These are phyloP conservation scores for Pisolithus orientalis DNA, from an alignment of 768 basidiomycete genomes.

Conservation along the genomic window DNA sequence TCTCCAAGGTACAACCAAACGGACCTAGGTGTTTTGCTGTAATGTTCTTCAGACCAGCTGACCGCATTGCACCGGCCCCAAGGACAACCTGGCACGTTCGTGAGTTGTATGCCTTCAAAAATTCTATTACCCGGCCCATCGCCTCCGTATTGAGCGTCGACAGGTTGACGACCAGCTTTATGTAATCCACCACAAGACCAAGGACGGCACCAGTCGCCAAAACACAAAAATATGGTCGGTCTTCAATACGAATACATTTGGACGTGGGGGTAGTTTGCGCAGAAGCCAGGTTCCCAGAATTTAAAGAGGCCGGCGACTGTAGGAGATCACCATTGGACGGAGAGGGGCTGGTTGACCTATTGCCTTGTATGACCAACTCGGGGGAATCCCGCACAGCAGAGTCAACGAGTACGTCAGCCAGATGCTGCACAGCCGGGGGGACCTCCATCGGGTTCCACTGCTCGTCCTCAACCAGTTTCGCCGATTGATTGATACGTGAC, in stretches of 20 bases:
- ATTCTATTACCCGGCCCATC: conserved; percentile 93
- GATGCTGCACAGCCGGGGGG: conserved; percentile 54
- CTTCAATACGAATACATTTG: conserved; percentile 76
- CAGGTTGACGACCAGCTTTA: conserved; percentile 82
- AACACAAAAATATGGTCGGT: conserved; percentile 79
- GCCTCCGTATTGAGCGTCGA: conserved; percentile 87
- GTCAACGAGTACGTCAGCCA: conserved; percentile 69
- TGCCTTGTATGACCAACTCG: conserved; percentile 45
- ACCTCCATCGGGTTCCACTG: conserved; percentile 83
- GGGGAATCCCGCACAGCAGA: conserved; percentile 78
- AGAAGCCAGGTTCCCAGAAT: conserved; percentile 16
- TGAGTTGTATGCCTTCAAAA: conserved; percentile 96
- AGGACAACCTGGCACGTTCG: conserved; percentile 97
- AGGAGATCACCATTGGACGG: conserved; percentile 10
- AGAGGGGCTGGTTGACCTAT: neutral
- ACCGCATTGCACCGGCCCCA: conserved; percentile 98
- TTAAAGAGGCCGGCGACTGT: conserved; percentile 17
- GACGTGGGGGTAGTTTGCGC: conserved; percentile 25
- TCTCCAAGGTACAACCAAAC: conserved; percentile 15
- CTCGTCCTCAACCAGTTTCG: conserved; percentile 92
- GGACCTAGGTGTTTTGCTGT: conserved; percentile 94
- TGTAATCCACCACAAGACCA: conserved; percentile 72
- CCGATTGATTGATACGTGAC: conserved; percentile 66
- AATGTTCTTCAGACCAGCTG: conserved; percentile 95
- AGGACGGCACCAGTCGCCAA: conserved; percentile 76